Conservation (phyloP, 2,329 filamentous ascomycete species). For the Fusarium sp. region DNA sequence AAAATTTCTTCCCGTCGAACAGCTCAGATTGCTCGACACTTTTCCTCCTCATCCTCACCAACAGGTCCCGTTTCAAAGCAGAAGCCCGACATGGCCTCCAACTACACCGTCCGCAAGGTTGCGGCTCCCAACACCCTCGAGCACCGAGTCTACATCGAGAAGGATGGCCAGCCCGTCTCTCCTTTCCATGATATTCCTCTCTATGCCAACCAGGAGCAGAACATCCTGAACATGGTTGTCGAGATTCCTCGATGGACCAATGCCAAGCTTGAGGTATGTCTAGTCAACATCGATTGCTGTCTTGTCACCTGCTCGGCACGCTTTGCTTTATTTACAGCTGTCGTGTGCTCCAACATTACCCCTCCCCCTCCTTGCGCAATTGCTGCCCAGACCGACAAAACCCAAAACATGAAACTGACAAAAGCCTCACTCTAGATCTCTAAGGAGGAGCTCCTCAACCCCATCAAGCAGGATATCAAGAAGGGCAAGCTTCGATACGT, state of each 20-base stretch:
- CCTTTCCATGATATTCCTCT: conserved; percentile 99
- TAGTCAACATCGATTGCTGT: background rate
- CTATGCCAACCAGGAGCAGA: conserved; percentile 96
- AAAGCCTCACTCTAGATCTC: conserved; percentile 77
- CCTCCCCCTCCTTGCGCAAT: conserved; percentile 27
- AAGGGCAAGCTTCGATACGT: conserved; percentile 99
- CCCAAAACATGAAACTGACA: conserved; percentile 37
- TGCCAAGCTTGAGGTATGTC: conserved; percentile 94
- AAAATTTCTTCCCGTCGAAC: conserved; percentile 64
- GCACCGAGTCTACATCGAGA: conserved; percentile 97
- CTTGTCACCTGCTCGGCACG: background rate
- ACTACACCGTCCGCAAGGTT: conserved; percentile 86
- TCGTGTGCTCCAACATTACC: conserved; percentile 32
- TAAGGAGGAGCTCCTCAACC: conserved; percentile 98
- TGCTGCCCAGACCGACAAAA: conserved; percentile 14
- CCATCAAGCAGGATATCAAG: conserved; percentile 99
- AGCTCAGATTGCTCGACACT: conserved; percentile 66
- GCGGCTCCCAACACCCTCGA: conserved; percentile 92
- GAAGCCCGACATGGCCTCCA: conserved; percentile 64
- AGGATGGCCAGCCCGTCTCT: conserved; percentile 93
- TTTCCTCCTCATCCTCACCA: conserved; percentile 53
- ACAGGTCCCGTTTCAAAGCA: conserved; percentile 25
- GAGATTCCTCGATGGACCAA: conserved; percentile 99
- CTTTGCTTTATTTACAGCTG: conserved; percentile 12
- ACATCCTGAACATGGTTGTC: conserved; percentile 98